Evolutionary conservation across 192 early-diverging fungal genomes (phyloP), one percentile per base, ranked within the genome.

Genomic region (Coemansia sp.): DNA sequence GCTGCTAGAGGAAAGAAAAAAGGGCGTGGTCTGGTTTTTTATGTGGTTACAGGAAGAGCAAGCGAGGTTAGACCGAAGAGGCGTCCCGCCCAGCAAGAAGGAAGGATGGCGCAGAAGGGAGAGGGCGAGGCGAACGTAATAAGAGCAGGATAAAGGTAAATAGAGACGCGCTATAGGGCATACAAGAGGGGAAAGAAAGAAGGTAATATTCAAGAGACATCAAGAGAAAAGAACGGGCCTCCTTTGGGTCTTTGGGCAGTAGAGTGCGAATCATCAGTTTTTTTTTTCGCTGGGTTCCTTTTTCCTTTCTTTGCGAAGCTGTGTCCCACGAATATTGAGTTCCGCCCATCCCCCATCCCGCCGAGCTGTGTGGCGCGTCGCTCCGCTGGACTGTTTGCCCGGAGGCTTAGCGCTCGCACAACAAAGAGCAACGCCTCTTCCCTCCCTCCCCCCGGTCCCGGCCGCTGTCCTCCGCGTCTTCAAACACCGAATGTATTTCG

Each of bases 291-390:
- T 53, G 50, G 50, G 25, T 43, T 43, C 42, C 42, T 43, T 8
- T 20, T 16, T 41, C n/a, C n/a, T n/a, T 31, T 31, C 31, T 31
- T 31, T 31, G 31, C 31, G 31, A 31, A 31, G 31, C 31, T n/a
- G 13, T 13, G 14, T 41, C 39, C 39, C 42, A 43, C 42, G 42
- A 43, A 3, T 16, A 43, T 43, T 43, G 42, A 43, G 42, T 43
- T 43, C 42, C 42, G 42, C 42, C 31, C 42, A 28, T 16, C 13
- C 50, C 26, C 50, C 3, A 28, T 53, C 26, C 16, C 50, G 50
- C 26, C 28, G 50, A 53, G 50, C 50, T 26, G 50, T 53, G 50
- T 53, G 50, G 50, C 50, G 50, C 50, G 50, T 28, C 23, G 50
- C 23, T 45, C 18, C 42, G 42, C 42, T 18, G 42, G 42, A 45